Conservation (phyloP, 805 yeast species). For the Pichia paraexigua region DNA sequence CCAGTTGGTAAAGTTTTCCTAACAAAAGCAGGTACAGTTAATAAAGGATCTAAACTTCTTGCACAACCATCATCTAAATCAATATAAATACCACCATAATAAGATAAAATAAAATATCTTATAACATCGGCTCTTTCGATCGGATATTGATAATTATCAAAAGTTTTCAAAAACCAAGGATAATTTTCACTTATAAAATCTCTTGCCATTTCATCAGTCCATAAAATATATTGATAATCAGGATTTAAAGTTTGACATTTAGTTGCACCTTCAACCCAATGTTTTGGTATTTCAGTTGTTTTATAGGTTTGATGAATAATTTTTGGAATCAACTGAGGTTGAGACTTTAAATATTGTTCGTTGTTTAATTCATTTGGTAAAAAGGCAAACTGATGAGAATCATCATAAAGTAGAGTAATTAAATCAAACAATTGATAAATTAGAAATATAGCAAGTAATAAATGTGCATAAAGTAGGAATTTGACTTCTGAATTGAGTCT, state of each 20-base stretch:
- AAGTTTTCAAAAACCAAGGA: slow-evolving; percentile 79
- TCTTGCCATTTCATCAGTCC: slow-evolving; percentile 84
- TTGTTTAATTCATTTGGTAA: slow-evolving; percentile 53
- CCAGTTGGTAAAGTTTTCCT: slow-evolving; percentile 88
- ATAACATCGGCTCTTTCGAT: slow-evolving; percentile 89
- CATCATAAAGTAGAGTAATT: slow-evolving; percentile 66
- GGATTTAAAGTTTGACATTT: slow-evolving; percentile 74
- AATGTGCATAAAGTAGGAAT: slow-evolving; percentile 52
- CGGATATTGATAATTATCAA: slow-evolving; percentile 69
- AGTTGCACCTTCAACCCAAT: slow-evolving; percentile 73
- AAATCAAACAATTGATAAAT: slow-evolving; percentile 65
- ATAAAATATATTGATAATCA: slow-evolving; percentile 77
- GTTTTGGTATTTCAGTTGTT: slow-evolving; percentile 66
- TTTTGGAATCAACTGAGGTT: slow-evolving; percentile 65
- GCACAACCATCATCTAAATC: slow-evolving; percentile 88
- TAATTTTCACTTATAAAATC: slow-evolving; percentile 71
- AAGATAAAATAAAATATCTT: slow-evolving; percentile 73
- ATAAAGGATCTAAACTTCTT: slow-evolving; percentile 68
- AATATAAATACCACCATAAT: slow-evolving; percentile 84
- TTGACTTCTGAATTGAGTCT: slow-evolving; percentile 60
- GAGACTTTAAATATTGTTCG: slow-evolving; percentile 15
- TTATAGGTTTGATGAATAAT: slow-evolving; percentile 93
- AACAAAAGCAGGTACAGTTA: slow-evolving; percentile 77
- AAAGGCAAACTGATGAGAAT: slow-evolving; percentile 56
- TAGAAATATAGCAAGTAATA: slow-evolving; percentile 43